These are phyloP conservation scores for Ophiocordyceps unilateralis DNA, from an alignment of 2,329 filamentous ascomycete species.

Conservation along the genomic window DNA sequence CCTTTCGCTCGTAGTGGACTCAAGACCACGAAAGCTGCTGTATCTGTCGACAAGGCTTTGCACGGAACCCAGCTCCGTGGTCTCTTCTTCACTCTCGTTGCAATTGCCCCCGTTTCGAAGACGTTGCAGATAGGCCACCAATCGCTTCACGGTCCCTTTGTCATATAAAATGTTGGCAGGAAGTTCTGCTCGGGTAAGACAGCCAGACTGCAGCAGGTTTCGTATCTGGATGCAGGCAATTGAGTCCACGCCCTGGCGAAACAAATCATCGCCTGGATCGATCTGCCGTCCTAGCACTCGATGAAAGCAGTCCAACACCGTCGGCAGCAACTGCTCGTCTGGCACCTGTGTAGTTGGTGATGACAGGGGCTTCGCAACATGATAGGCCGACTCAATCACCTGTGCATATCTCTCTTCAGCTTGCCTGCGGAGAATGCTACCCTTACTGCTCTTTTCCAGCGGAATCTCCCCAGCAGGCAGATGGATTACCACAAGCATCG, in stretches of 20 bases:
- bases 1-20: not conserved
- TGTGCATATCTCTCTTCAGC: slow-evolving; percentile 31
- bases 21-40: not conserved
- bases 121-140: slow-evolving; percentile 8
- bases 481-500: slow-evolving; percentile 31
- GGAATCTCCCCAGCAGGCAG: slow-evolving; percentile 6
- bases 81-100: not conserved
- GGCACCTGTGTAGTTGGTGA: slow-evolving; percentile 2
- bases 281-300: slow-evolving; percentile 12
- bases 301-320: slow-evolving; percentile 16
- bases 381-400: slow-evolving; percentile 29
- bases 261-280: slow-evolving; percentile 30
- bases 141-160: slow-evolving; percentile 28
- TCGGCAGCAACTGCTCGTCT: slow-evolving; percentile 16
- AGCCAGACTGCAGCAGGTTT: slow-evolving; percentile 11
- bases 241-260: slow-evolving; percentile 42
- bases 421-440: slow-evolving; percentile 33
- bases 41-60: not conserved
- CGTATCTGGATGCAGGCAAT: slow-evolving; percentile 36
- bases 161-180: slow-evolving; percentile 44
- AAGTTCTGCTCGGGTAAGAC: slow-evolving; percentile 10
- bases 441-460: slow-evolving; percentile 45
- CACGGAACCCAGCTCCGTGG: not conserved
- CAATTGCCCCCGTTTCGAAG: slow-evolving; percentile 2
- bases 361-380: slow-evolving; percentile 1